Conservation (phyloP, 352 stramenopile genomes). For the Pythium periplocum region DNA sequence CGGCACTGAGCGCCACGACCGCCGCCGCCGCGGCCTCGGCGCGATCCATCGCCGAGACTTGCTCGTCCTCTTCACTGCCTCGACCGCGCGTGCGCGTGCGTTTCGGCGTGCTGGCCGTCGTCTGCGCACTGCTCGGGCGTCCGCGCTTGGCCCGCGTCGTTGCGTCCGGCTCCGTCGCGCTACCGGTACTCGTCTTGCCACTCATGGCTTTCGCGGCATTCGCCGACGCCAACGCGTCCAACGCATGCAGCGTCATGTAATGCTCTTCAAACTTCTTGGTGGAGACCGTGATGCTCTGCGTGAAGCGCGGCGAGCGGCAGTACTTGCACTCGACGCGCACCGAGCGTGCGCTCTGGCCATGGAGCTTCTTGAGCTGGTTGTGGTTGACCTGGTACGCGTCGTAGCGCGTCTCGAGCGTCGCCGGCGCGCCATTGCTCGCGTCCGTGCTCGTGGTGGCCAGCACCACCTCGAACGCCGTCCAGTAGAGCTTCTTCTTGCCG, state of each 20-base stretch:
- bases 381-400: slow-evolving; percentile 23
- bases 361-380: slow-evolving; percentile 23
- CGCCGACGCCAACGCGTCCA: slow-evolving; percentile 15
- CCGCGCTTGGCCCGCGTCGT: not conserved
- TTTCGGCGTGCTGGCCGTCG: not conserved
- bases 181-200: slow-evolving; percentile 5
- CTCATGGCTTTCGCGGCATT: slow-evolving; percentile 10
- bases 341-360: slow-evolving; percentile 1
- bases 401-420: slow-evolving; percentile 13
- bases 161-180: not conserved
- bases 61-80: slow-evolving; percentile 4
- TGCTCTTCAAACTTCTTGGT: slow-evolving; percentile 29
- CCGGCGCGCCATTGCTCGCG: not conserved
- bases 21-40: slow-evolving; percentile 7
- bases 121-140: not conserved
- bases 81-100: too few relatives aligned
- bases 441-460: slow-evolving; percentile 5
- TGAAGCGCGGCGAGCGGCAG: slow-evolving; percentile 20
- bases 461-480: slow-evolving; percentile 20
- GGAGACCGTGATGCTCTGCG: slow-evolving; percentile 25
- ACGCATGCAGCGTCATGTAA: slow-evolving; percentile 20
- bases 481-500: slow-evolving; percentile 27
- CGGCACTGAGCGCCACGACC: slow-evolving; percentile 17
- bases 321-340: slow-evolving; percentile 26
- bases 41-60: not conserved